phyloP scores from a whole-genome alignment of 2,329 filamentous ascomycete genomes.

The Claviceps arundinis region DNA sequence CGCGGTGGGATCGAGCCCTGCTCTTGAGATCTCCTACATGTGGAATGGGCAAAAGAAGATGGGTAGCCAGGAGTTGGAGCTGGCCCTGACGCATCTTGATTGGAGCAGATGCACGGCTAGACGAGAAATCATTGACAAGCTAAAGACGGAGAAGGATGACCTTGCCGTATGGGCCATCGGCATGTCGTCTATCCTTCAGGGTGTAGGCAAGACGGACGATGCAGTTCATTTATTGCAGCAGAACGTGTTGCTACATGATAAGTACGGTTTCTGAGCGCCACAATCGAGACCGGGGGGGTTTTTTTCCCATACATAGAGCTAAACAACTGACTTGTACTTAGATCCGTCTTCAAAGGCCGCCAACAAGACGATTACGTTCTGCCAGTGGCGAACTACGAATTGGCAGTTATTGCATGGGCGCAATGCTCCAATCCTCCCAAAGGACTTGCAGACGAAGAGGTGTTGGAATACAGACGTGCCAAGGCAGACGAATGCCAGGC shows the following conservation, averaged over 20 bases:
- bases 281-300: neutral
- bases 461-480: constrained; percentile 25
- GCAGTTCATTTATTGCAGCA: constrained; percentile 52
- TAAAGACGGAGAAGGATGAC: constrained; percentile 44
- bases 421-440: constrained; percentile 37
- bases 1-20: constrained; percentile 65
- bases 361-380: constrained; percentile 56
- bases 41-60: constrained; percentile 87
- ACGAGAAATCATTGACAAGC: constrained; percentile 26
- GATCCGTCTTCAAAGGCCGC: constrained; percentile 41
- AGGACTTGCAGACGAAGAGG: constrained; percentile 16
- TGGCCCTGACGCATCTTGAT: constrained; percentile 46
- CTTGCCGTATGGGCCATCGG: constrained; percentile 53
- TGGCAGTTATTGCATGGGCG: constrained; percentile 69
- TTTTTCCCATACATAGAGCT: too few relatives aligned
- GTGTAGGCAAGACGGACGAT: constrained; percentile 47
- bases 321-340: constrained; percentile 12
- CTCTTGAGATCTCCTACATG: constrained; percentile 85
- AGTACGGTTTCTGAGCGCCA: constrained; percentile 25
- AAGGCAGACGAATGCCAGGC: constrained; percentile 48
- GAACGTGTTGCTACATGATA: constrained; percentile 52
- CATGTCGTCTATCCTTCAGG: constrained; percentile 51
- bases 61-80: constrained; percentile 48
- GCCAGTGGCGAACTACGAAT: constrained; percentile 73
- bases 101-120: constrained; percentile 49